Percentiles rank a stretch among this genome's conserved stretches.
Evolutionary conservation across 805 yeast species (phyloP).

Genomic region (Teunomyces panamensis): DNA sequence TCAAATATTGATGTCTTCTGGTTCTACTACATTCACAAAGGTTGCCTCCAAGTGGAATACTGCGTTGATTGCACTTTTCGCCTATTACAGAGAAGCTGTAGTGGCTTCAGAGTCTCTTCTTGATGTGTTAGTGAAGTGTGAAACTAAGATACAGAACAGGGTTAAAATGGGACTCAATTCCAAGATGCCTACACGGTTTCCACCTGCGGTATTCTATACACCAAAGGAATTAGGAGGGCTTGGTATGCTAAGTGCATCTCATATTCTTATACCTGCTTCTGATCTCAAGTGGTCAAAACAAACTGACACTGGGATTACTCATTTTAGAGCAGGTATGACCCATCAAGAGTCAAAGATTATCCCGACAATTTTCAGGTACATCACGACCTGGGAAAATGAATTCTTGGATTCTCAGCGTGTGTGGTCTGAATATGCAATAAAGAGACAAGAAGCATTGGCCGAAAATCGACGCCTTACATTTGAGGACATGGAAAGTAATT

Average conservation of each 20-base stretch:
- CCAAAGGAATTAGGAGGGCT: constrained; percentile 97
- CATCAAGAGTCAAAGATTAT: constrained; percentile 76
- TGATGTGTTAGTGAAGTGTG: constrained; percentile 84
- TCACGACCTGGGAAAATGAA: constrained; percentile 96
- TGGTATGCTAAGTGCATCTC: constrained; percentile 97
- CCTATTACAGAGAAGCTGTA: constrained; percentile 92
- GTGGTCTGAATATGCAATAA: constrained; percentile 95
- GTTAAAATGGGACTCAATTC: constrained; percentile 94
- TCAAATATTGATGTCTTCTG: constrained; percentile 91
- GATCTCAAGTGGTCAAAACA: constrained; percentile 90
- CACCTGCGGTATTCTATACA: constrained; percentile 97
- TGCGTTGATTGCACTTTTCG: constrained; percentile 76
- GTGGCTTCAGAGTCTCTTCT: constrained; percentile 75
- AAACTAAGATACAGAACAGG: constrained; percentile 88
- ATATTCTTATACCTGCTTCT: constrained; percentile 88
- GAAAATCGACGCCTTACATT: constrained; percentile 83
- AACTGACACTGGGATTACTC: constrained; percentile 92
- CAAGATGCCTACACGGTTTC: constrained; percentile 97
- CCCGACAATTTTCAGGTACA: constrained; percentile 90
- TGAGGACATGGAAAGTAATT: constrained; percentile 89
- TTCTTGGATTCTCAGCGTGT: constrained; percentile 91
- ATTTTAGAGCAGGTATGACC: constrained; percentile 90
- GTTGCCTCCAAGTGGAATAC: constrained; percentile 97
- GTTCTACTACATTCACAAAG: constrained; percentile 92
- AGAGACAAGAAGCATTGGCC: constrained; percentile 80